A percentile compares a stretch with the other conserved stretches of the same genome.
These are phyloP conservation scores for Phylloporus sp. DNA, from an alignment of 768 basidiomycete species.

Conservation along the genomic window DNA sequence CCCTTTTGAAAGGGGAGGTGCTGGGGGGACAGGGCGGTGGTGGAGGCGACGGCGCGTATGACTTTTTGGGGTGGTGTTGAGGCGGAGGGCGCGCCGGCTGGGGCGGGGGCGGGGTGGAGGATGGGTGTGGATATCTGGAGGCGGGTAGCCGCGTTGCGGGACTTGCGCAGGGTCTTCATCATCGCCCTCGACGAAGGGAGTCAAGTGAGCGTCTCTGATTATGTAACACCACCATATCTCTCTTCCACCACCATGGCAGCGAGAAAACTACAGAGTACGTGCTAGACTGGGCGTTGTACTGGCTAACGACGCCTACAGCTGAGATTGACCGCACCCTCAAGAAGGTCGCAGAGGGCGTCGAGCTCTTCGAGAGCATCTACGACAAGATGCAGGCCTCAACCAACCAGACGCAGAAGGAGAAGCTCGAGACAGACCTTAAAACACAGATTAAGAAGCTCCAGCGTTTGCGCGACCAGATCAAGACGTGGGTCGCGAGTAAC, in stretches of 20 bases:
- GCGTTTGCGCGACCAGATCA: conserved; percentile 81
- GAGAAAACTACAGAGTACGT: conserved; percentile 82
- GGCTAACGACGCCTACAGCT: conserved; percentile 44
- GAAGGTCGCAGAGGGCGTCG: conserved; percentile 94
- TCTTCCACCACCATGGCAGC: conserved; percentile 64
- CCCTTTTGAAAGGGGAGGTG: conserved; percentile 90
- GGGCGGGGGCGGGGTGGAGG: conserved; percentile 49
- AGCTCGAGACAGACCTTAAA: conserved; percentile 91
- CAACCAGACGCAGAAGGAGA: conserved; percentile 98
- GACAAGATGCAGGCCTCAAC: conserved; percentile 97
- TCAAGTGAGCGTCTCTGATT: conserved; percentile 12
- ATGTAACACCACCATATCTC: conserved; percentile 20
- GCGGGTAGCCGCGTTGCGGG: conserved; percentile 53
- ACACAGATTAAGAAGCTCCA: conserved; percentile 98
- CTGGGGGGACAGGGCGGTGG: conserved; percentile 70
- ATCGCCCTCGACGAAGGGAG: conserved; percentile 7
- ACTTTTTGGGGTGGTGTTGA: conserved; percentile 73
- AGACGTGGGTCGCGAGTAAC: conserved; percentile 94
- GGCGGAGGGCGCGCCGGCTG: conserved; percentile 53
- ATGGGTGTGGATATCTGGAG: conserved; percentile 67
- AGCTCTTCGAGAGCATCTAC: conserved; percentile 92
- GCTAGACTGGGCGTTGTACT: neutral
- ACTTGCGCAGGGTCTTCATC: conserved; percentile 86
- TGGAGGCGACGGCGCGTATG: conserved; percentile 73
- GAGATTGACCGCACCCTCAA: conserved; percentile 99